Base-by-base conservation (phyloP, 441 rosid genomes). In the Euphorbia celastroides region DNA sequence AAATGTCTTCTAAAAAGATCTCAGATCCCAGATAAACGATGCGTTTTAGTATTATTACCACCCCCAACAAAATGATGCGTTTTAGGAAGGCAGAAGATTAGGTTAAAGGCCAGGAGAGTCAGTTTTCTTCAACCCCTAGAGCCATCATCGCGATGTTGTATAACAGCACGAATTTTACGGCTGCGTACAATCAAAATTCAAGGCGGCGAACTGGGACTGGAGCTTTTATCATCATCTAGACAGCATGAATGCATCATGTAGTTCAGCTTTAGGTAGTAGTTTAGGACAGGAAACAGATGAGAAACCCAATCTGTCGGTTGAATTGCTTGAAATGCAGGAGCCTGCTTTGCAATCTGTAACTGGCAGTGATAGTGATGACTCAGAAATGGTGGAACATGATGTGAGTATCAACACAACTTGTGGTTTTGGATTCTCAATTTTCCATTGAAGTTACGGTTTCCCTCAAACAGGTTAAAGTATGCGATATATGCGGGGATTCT, bases 401-500 rank as follows among this genome's bases (percentile, higher is more conserved):
- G 99, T 95, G 68, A 89, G 98, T 84, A 55, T 74, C 64, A 63
- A 10, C 5, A 17, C 48, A 52, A 52, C 25, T 52, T 52, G 12
- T 22, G 3, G 57, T 8, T 52, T 17, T 42, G 48, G 9, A 3
- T 34, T 34, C 38, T n/a, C n/a, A n/a, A n/a, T 13, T 42, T 42
- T 70, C 25, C 69, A 26, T 70, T 72, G 71, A 74, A 26, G 25
- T 51, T 22, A 66, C 60, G 41, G 60, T 65, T 70, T 71, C 42
- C 52, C 46, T 71, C 78, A 60, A 79, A 77, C 85, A 96, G 99
- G 99, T 96, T 63, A 96, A 96, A 82, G 97, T 96, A 50, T 96
- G 99, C 71, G 99, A 96, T 79, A 93, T 90, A 59, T 96, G 99
- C 70, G 99, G 98, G 72, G 99, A 96, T 83, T 91, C 98, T 42